Evolutionary conservation across 306 rosid genomes (phyloP).

Genomic region (Datisca glomerata): DNA sequence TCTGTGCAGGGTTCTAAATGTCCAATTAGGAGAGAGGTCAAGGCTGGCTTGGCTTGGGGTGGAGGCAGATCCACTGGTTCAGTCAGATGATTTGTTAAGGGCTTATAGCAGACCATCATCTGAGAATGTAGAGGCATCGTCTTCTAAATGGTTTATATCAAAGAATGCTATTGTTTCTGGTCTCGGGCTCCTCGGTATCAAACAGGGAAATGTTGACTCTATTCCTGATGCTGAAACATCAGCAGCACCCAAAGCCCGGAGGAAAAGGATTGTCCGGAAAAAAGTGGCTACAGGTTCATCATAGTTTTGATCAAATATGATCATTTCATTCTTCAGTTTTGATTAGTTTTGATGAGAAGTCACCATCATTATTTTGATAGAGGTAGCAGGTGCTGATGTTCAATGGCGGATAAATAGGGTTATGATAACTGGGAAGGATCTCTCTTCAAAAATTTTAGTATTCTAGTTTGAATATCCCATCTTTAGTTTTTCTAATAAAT

Average conservation of each 20-base stretch:
- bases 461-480: no score
- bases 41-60: slow-evolving; percentile 94
- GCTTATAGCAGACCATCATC: slow-evolving; percentile 75
- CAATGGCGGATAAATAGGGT: no score
- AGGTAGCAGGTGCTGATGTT: no score
- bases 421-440: no score
- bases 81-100: slow-evolving; percentile 63
- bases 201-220: slow-evolving; percentile 41
- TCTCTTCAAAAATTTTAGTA: no score
- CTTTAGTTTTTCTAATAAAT: no score
- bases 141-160: slow-evolving; percentile 94
- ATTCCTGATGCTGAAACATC: slow-evolving; percentile 36
- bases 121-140: slow-evolving; percentile 32
- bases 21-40: slow-evolving; percentile 83
- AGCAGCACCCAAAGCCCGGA: slow-evolving; percentile 58
- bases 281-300: slow-evolving; percentile 65
- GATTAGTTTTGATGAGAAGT: no score
- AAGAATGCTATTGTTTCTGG: slow-evolving; percentile 87
- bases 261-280: slow-evolving; percentile 80
- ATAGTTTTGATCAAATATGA: slow-evolving; percentile 14
- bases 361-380: no score
- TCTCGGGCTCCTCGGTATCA: slow-evolving; percentile 94
- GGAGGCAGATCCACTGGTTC: slow-evolving; percentile 86
- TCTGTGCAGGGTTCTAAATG: slow-evolving; percentile 59
- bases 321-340: slow-evolving; percentile 7